These are phyloP conservation scores for Diutina siamensis DNA, from an alignment of 1,139 yeast species.

Conservation along the genomic window DNA sequence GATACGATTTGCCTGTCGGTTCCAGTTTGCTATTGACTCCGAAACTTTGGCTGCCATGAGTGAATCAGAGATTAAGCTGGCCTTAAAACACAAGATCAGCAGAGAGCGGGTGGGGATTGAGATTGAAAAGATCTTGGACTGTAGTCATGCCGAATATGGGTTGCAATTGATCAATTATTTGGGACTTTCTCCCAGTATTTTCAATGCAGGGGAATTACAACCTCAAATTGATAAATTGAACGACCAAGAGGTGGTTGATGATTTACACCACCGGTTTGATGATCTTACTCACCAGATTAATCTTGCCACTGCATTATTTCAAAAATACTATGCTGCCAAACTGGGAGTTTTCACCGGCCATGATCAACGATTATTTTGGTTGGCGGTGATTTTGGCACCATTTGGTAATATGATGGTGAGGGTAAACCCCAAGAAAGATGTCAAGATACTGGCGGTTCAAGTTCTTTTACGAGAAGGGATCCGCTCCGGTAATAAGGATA, in stretches of 20 bases:
- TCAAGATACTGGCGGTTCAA: conserved; percentile 17
- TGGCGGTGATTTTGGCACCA: conserved; percentile 36
- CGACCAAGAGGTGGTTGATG: conserved; percentile 8
- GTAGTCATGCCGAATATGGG: conserved; percentile 55
- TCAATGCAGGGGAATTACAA: conserved; percentile 27
- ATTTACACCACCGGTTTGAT: conserved; percentile 8
- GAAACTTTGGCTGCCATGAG: conserved; percentile 59
- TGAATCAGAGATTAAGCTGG: conserved; percentile 40
- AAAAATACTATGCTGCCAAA: conserved; percentile 8
- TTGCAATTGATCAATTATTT: conserved; percentile 45
- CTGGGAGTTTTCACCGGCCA: conserved; percentile 10
- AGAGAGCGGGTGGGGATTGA: conserved; percentile 89
- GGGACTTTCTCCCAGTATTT: conserved; percentile 47
- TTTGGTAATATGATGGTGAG: conserved; percentile 29
- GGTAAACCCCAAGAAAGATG: conserved; percentile 25
- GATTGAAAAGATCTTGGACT: conserved; percentile 58
- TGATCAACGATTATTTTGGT: conserved; percentile 32
- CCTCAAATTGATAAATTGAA: conserved; percentile 10
- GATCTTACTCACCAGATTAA: conserved; percentile 12
- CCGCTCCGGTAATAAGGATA: conserved; percentile 49
- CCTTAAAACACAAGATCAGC: conserved; percentile 65
- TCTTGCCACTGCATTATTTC: conserved; percentile 12
- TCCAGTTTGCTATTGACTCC: conserved; percentile 52
- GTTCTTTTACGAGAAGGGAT: conserved; percentile 57
- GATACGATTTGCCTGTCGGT: conserved; percentile 76